A percentile compares a stretch with the other conserved stretches of the same genome.
Evolutionary conservation across 805 yeast genomes (phyloP).

Genomic region (Cyberlindnera petersonii): DNA sequence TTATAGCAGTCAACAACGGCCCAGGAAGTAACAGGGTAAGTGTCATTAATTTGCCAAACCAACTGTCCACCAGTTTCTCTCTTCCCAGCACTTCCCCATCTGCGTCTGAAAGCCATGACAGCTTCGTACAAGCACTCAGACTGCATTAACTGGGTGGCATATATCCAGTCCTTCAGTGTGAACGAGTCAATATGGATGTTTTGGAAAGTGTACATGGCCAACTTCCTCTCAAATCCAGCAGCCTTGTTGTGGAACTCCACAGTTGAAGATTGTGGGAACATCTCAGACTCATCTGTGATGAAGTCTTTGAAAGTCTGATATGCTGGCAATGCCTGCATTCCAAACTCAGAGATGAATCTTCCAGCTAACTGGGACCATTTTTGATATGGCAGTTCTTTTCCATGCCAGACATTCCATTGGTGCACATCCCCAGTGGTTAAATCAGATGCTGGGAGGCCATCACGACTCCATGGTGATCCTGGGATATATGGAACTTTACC

Average conservation of each 20-base stretch:
- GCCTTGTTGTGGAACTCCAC: slow-evolving; percentile 49
- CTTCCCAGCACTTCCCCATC: slow-evolving; percentile 38
- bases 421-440: slow-evolving; percentile 46
- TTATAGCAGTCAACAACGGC: slow-evolving; percentile 40
- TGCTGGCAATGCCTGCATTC: slow-evolving; percentile 46
- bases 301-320: slow-evolving; percentile 33
- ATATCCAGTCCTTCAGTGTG: slow-evolving; percentile 41
- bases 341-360: slow-evolving; percentile 50
- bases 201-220: slow-evolving; percentile 44
- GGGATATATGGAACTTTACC: slow-evolving; percentile 36
- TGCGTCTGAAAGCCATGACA: slow-evolving; percentile 42
- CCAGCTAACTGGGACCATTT: slow-evolving; percentile 45
- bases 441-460: slow-evolving; percentile 33
- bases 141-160: slow-evolving; percentile 52
- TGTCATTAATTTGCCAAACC: slow-evolving; percentile 53
- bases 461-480: slow-evolving; percentile 50
- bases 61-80: slow-evolving; percentile 43
- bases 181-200: slow-evolving; percentile 36
- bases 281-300: slow-evolving; percentile 36
- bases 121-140: slow-evolving; percentile 47
- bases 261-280: slow-evolving; percentile 41
- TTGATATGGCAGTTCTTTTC: slow-evolving; percentile 45
- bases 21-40: slow-evolving; percentile 54
- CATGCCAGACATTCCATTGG: slow-evolving; percentile 60
- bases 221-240: slow-evolving; percentile 42